Conservation (phyloP, 352 stramenopile genomes). For the Phytophthora nicotianae region DNA sequence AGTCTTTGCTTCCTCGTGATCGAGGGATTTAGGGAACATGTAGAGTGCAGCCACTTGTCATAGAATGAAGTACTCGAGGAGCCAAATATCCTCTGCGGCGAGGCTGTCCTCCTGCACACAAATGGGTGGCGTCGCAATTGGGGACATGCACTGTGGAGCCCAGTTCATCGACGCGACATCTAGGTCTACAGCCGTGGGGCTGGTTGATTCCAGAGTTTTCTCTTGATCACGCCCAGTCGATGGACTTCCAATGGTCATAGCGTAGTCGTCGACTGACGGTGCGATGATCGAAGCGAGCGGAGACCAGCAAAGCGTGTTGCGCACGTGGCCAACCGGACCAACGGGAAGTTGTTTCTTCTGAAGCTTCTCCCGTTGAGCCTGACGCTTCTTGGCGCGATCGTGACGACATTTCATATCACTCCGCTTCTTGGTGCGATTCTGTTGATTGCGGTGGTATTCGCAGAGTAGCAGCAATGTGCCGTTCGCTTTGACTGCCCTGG, state of each 20-base stretch:
- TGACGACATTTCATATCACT: constrained; percentile 84
- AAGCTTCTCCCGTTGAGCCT: constrained; percentile 36
- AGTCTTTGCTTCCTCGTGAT: constrained; percentile 12
- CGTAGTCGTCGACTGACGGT: constrained; percentile 12
- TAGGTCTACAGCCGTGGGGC: constrained; percentile 35
- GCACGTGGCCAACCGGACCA: not conserved
- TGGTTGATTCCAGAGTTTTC: constrained; percentile 25
- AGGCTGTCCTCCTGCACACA: constrained; percentile 6
- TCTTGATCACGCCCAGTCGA: constrained; percentile 3
- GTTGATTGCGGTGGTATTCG: constrained; percentile 80
- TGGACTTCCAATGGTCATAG: constrained; percentile 1
- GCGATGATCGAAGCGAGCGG: constrained; percentile 23
- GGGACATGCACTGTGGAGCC: constrained; percentile 8
- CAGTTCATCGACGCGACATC: constrained; percentile 25
- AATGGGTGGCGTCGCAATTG: constrained; percentile 5
- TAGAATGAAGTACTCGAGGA: constrained; percentile 82
- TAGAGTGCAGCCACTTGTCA: constrained; percentile 27
- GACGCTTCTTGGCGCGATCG: constrained; percentile 64
- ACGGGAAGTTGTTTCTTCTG: constrained; percentile 18
- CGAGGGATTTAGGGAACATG: constrained; percentile 14
- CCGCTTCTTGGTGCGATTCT: constrained; percentile 89
- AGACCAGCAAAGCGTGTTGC: constrained; percentile 8
- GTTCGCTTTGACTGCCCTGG: constrained; percentile 76
- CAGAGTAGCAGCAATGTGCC: constrained; percentile 77
- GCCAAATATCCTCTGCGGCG: constrained; percentile 56